These are phyloP conservation scores for Bretschneidera sinensis DNA, from an alignment of 345 rosid genomes.

Conservation along the genomic window DNA sequence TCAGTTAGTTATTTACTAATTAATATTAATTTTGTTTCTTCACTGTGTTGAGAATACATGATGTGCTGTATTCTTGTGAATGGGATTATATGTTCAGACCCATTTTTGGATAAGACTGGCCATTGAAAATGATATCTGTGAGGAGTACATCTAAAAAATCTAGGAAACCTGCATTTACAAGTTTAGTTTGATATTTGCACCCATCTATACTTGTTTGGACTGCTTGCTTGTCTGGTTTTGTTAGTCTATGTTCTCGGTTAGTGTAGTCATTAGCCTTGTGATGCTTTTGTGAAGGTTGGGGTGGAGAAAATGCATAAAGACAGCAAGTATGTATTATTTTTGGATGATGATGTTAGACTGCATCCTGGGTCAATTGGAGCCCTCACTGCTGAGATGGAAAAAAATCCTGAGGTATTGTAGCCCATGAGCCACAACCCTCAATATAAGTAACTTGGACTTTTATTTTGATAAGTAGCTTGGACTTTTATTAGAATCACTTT, in stretches of 20 bases:
- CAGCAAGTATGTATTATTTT: conserved; percentile 77
- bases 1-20: neutral
- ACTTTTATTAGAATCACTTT: too few species aligned
- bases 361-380: conserved; percentile 98
- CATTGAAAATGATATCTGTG: neutral
- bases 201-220: too few species aligned
- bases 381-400: conserved; percentile 90
- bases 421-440: neutral
- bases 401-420: conserved; percentile 69
- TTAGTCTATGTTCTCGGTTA: neutral
- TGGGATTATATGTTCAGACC: neutral
- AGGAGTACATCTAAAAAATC: neutral
- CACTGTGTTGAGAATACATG: neutral
- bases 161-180: neutral
- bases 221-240: neutral
- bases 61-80: neutral
- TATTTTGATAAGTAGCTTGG: too few species aligned
- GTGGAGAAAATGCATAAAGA: conserved; percentile 90
- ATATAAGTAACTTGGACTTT: neutral
- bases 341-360: conserved; percentile 97
- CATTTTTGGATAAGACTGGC: neutral
- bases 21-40: neutral
- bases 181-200: too few species aligned
- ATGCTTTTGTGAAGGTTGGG: conserved; percentile 60
- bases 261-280: conserved; percentile 7